These are phyloP conservation scores for Penicillium freii DNA, from an alignment of 2,329 filamentous ascomycete species.

Conservation along the genomic window DNA sequence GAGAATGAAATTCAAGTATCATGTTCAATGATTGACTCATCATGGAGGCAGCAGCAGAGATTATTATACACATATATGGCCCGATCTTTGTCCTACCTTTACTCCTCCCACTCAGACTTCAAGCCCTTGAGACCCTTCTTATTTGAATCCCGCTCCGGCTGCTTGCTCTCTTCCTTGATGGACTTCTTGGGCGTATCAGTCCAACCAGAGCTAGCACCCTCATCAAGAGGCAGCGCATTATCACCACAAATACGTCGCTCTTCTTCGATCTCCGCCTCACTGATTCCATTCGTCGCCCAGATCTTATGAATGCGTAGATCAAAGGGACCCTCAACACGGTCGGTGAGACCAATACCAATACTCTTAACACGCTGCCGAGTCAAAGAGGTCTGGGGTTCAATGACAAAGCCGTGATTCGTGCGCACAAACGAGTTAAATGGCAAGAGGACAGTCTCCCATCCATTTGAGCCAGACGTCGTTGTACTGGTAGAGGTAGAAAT, in stretches of 20 bases:
- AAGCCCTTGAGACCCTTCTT: constrained; percentile 37
- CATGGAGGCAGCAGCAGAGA: not conserved
- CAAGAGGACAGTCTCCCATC: constrained; percentile 95
- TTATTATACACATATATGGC: constrained; percentile 9
- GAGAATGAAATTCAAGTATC: not conserved
- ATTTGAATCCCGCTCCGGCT: constrained; percentile 21
- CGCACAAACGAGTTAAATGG: constrained; percentile 91
- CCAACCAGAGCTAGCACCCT: constrained; percentile 35
- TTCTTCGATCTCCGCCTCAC: constrained; percentile 41
- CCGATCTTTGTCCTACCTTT: not conserved
- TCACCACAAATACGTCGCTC: constrained; percentile 42
- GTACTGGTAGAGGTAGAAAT: constrained; percentile 32
- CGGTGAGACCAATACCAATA: constrained; percentile 83
- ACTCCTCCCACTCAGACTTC: constrained; percentile 37
- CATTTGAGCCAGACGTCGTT: constrained; percentile 65
- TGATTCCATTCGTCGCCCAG: constrained; percentile 81
- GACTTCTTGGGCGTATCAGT: constrained; percentile 6
- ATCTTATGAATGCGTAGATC: constrained; percentile 80
- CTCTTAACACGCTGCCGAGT: constrained; percentile 80
- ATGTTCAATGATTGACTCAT: constrained; percentile 1
- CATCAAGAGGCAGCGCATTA: constrained; percentile 39
- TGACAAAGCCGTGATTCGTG: constrained; percentile 86
- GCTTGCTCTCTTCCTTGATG: constrained; percentile 3
- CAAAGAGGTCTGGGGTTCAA: constrained; percentile 90
- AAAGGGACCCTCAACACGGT: constrained; percentile 83